Percentiles rank a stretch among this genome's conserved stretches.
Evolutionary conservation across 192 early-diverging fungal genomes (phyloP).

Genomic region (Umbelopsis sp.): DNA sequence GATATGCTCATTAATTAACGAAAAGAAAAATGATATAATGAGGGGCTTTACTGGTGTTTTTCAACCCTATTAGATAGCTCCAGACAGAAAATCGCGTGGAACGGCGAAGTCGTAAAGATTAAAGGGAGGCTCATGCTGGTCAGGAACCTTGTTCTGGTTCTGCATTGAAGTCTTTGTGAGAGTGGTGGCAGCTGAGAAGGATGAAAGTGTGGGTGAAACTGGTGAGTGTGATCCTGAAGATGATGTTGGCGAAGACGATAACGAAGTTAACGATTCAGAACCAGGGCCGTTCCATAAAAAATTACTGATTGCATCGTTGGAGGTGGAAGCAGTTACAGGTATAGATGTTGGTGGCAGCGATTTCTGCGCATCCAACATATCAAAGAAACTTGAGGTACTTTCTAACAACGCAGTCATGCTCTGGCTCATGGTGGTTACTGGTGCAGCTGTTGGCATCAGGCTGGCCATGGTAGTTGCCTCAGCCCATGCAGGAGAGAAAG

Average conservation of each 20-base stretch:
- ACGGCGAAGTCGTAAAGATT: constrained; percentile 12
- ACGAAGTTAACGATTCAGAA: neutral
- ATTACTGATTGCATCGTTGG: neutral
- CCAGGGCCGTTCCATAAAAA: constrained; percentile 21
- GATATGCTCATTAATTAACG: neutral
- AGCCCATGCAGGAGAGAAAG: constrained; percentile 4
- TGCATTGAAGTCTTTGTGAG: neutral
- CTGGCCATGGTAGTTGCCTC: neutral
- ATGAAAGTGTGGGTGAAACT: neutral
- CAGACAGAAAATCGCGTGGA: constrained; percentile 12
- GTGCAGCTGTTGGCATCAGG: constrained; percentile 2
- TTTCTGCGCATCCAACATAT: constrained; percentile 10
- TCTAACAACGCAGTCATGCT: constrained; percentile 16
- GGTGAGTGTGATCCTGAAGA: constrained; percentile 9
- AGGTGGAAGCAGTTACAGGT: neutral
- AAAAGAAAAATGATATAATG: constrained; percentile 6
- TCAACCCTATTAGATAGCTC: neutral
- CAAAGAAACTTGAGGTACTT: constrained; percentile 2
- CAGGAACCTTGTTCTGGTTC: neutral
- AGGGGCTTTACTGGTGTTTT: neutral
- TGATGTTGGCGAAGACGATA: constrained; percentile 5
- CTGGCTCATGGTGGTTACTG: constrained; percentile 9
- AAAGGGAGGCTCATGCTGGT: constrained; percentile 4
- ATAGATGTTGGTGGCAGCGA: neutral
- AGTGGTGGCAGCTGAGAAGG: neutral